Evolutionary conservation across 495 filamentous ascomycete genomes (phyloP).

Genomic region (Penicillium goetzii): DNA sequence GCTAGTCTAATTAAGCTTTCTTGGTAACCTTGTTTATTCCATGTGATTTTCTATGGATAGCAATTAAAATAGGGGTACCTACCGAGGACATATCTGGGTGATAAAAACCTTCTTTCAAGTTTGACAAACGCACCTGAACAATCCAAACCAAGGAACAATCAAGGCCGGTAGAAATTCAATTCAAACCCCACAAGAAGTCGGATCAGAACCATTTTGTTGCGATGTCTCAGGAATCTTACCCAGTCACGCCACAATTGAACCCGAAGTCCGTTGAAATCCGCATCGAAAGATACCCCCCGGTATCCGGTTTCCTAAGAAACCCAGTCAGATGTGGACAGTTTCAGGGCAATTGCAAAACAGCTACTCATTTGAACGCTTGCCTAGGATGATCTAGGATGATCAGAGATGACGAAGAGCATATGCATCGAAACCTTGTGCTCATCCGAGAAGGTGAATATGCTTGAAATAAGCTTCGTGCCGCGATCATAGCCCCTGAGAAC

Average conservation of each 20-base stretch:
- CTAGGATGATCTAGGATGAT: background rate
- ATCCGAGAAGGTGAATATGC: constrained; percentile 13
- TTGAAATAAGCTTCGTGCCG: constrained; percentile 12
- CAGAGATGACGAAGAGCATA: constrained; percentile 10
- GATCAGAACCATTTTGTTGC: background rate
- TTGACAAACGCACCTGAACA: background rate
- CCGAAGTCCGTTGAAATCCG: background rate
- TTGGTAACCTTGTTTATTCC: constrained; percentile 1
- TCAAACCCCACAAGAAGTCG: background rate
- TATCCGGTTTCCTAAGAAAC: background rate
- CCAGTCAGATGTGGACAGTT: background rate
- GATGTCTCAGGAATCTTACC: background rate
- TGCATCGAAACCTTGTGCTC: background rate
- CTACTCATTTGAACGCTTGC: no score
- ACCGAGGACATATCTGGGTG: background rate
- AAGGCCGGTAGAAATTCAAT: background rate
- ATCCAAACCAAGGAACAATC: background rate
- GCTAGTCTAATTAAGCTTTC: background rate
- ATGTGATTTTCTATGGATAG: background rate
- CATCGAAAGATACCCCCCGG: background rate
- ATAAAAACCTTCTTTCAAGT: background rate
- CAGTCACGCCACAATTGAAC: background rate
- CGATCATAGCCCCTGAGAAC: constrained; percentile 12
- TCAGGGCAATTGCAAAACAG: background rate
- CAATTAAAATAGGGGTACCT: background rate